Conservation (phyloP, 441 rosid genomes). For the Erysimum cheiri region DNA sequence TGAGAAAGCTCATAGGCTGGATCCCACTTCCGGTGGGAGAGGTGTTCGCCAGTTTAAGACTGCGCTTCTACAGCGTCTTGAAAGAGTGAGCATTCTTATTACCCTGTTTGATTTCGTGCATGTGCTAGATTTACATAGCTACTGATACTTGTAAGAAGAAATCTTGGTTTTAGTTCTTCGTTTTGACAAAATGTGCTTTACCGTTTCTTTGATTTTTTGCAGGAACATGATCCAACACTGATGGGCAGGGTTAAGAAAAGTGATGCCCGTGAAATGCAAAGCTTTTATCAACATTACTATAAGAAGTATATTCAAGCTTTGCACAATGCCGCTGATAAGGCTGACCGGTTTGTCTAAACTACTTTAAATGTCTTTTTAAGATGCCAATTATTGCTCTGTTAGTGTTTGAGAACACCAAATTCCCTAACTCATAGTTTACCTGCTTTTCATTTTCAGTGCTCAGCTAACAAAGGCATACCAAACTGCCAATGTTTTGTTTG, state of each 20-base stretch:
- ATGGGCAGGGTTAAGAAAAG: conserved; percentile 87
- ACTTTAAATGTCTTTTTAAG: conserved; percentile 3
- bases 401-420: conserved; percentile 20
- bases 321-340: conserved; percentile 97
- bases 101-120: conserved; percentile 8
- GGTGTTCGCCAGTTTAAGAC: conserved; percentile 99
- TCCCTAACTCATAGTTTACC: not conserved
- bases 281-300: conserved; percentile 93
- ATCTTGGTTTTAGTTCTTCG: conserved; percentile 1
- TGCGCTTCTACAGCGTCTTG: conserved; percentile 97
- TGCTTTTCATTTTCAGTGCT: conserved; percentile 63
- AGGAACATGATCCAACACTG: conserved; percentile 96
- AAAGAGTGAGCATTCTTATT: conserved; percentile 63
- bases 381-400: not conserved
- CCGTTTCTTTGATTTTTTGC: conserved; percentile 27
- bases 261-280: conserved; percentile 98
- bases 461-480: conserved; percentile 99
- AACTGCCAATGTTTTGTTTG: conserved; percentile 99
- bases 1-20: conserved; percentile 95
- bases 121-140: conserved; percentile 11
- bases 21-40: conserved; percentile 95
- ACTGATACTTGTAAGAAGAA: not conserved
- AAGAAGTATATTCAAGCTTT: conserved; percentile 93
- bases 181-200: not conserved
- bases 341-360: conserved; percentile 75